Evolutionary conservation across 257 asterid genomes (phyloP).

Genomic region (Dorcoceras hygrometricum): DNA sequence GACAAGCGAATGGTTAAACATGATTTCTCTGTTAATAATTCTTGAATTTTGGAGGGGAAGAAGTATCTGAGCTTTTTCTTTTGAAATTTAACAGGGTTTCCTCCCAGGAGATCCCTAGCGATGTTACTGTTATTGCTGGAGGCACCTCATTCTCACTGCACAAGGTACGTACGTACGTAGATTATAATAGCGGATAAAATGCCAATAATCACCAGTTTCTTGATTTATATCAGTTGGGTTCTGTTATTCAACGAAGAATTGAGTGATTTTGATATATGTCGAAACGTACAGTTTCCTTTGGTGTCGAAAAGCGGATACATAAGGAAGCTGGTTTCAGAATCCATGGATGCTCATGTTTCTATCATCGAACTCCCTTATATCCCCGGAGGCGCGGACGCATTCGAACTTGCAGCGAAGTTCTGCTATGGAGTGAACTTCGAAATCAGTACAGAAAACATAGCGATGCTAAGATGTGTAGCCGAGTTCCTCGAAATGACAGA

Average conservation of each 20-base stretch:
- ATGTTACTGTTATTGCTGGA: conserved; percentile 59
- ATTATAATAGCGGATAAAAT: no score
- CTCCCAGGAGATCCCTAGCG: conserved; percentile 83
- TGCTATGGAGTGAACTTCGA: conserved; percentile 91
- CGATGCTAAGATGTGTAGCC: conserved; percentile 65
- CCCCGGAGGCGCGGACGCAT: conserved; percentile 83
- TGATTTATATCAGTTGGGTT: neutral
- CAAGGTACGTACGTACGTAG: no score
- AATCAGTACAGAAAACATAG: conserved; percentile 65
- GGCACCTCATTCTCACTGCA: conserved; percentile 73
- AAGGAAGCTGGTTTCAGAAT: conserved; percentile 58
- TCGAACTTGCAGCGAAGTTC: conserved; percentile 80
- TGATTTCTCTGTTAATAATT: neutral
- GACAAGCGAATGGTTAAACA: neutral
- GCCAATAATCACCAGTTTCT: neutral
- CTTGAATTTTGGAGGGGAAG: neutral
- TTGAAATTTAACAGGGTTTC: conserved; percentile 54
- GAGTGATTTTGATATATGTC: neutral
- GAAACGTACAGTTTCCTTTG: conserved; percentile 61
- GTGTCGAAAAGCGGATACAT: conserved; percentile 80
- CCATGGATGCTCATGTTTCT: conserved; percentile 43
- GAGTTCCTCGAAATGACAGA: conserved; percentile 86
- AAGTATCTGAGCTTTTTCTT: neutral
- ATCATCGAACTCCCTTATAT: conserved; percentile 52
- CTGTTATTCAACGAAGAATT: neutral